These are phyloP conservation scores for Macrotyloma uniflorum DNA, from an alignment of 306 rosid genomes.

Conservation along the genomic window DNA sequence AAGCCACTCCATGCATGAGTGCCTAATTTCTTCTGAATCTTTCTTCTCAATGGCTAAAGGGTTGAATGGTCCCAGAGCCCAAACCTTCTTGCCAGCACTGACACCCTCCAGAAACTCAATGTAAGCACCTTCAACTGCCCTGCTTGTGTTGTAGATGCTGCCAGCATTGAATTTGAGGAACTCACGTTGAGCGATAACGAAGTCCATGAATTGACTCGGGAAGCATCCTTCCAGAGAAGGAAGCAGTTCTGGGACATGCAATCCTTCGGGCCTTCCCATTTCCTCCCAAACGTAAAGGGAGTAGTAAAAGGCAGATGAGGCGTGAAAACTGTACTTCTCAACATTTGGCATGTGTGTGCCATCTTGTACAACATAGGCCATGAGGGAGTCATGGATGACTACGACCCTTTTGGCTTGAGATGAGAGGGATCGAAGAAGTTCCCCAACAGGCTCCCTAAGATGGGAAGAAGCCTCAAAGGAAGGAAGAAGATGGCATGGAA, in stretches of 20 bases:
- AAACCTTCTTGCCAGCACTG: background rate
- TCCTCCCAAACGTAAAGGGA: background rate
- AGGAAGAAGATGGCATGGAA: background rate
- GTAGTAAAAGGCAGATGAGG: background rate
- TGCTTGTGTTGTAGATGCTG: background rate
- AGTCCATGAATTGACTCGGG: background rate
- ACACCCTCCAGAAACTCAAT: background rate
- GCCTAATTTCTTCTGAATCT: background rate
- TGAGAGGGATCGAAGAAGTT: background rate
- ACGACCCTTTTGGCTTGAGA: background rate
- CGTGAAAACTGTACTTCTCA: no score
- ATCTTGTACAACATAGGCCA: no score
- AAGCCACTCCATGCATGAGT: background rate
- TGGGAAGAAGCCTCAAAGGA: background rate
- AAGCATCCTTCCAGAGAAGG: background rate
- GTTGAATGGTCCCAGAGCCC: background rate
- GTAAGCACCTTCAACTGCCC: no score
- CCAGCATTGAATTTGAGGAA: background rate
- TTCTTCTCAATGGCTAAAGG: background rate
- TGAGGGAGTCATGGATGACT: background rate
- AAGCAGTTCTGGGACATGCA: background rate
- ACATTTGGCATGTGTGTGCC: no score
- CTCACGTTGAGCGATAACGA: background rate
- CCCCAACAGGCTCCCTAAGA: background rate
- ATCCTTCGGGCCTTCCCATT: background rate